Evolutionary conservation across 352 stramenopile genomes (phyloP).

Genomic region (Phytophthora agathidicida): DNA sequence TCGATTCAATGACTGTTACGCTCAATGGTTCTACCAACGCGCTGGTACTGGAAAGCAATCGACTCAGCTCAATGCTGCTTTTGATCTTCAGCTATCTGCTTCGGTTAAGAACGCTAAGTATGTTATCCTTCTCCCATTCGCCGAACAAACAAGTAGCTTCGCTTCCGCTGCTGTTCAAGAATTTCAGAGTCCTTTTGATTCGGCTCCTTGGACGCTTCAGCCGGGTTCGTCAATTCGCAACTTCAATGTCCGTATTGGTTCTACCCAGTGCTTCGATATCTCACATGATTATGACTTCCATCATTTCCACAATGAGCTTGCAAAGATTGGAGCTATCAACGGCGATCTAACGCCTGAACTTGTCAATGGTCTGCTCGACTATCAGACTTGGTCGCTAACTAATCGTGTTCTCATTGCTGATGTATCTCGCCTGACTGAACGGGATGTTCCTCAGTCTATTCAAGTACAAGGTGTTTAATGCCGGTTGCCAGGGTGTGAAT

Average conservation of each 20-base stretch:
- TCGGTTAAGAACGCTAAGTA: conserved; percentile 4
- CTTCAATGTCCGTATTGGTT: conserved; percentile 4
- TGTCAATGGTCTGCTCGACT: too few species aligned
- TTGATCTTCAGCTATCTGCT: conserved; percentile 4
- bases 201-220: neutral
- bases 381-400: too few species aligned
- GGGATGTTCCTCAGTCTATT: too few species aligned
- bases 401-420: too few species aligned
- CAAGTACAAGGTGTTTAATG: too few species aligned
- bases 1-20: conserved; percentile 10
- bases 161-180: neutral
- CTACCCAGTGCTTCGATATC: neutral
- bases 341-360: conserved; percentile 3
- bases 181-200: neutral
- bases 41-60: neutral
- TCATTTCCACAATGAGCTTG: neutral
- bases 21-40: conserved; percentile 6
- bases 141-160: neutral
- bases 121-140: neutral
- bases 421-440: too few species aligned
- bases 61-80: conserved; percentile 1
- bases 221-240: neutral
- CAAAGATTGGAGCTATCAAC: conserved; percentile 20
- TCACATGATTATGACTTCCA: neutral
- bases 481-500: too few species aligned